Evolutionary conservation across 306 rosid genomes (phyloP), one percentile per base, ranked within the genome.

Genomic region (Vigna trinervia): DNA sequence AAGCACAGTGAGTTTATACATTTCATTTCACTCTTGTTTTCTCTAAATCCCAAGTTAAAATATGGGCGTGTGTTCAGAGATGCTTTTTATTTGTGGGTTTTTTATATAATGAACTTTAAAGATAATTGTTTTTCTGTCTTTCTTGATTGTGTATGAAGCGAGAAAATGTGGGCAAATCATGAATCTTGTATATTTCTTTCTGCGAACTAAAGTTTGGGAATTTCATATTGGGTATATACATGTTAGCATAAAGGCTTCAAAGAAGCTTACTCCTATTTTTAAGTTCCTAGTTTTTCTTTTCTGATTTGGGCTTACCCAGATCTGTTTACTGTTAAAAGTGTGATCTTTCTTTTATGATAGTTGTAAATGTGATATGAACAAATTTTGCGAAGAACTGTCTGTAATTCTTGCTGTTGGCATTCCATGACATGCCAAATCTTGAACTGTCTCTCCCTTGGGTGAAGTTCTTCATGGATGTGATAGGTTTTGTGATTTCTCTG

Each of bases 1-100:
- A 88, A 91, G 93, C 92, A 88, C 91, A 74, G 99, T 96, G 73
- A 92, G 94, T 75, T 22, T 68, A 17, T 60, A 23, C 60, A 41
- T 77, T 53, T 53, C 48, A 41, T 38, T 80, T 82, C 75, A 14
- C 70, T 48, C 4, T 15, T 38, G 34, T 36, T 12, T 14, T 72
- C 13, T 78, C 50, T 39, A 34, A 51, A 23, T 22, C 20, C 57
- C n/a, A 53, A n/a, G 17, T 60, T 4, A 9, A 13, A 56, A 38
- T 69, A 22, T 69, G 75, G 73, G 65, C 71, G 7, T 23, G 7
- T n/a, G 30, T 83, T 69, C 11, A 26, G 69, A 67, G 3, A 2
- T 15, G 38, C 1, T n/a, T 51, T 51, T n/a, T 51, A 5, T 19
- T 15, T 34, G 43, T 86, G 79, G 84, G 69, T 78, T 61, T 73